Evolutionary conservation across 352 stramenopile species (phyloP).

Genomic region (Pythium oligandrum): DNA sequence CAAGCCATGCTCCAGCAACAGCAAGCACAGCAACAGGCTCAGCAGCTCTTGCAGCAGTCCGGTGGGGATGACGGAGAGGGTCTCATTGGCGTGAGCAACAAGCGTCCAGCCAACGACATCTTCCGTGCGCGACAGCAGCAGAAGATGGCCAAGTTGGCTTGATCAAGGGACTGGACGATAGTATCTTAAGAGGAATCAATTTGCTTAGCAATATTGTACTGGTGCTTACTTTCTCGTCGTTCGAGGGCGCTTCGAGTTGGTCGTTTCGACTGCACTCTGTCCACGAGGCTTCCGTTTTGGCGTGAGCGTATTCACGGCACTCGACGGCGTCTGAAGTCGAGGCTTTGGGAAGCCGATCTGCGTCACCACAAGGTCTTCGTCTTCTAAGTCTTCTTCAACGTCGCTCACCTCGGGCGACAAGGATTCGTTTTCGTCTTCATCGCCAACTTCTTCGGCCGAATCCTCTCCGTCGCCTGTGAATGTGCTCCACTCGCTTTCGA

Average conservation of each 20-base stretch:
- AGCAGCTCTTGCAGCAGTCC: constrained; percentile 38
- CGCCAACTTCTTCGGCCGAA: neutral
- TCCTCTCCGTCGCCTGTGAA: no score
- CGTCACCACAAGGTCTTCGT: neutral
- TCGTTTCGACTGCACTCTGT: no score
- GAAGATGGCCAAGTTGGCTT: constrained; percentile 77
- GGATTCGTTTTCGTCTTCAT: constrained; percentile 2
- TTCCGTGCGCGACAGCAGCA: constrained; percentile 84
- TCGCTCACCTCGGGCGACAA: constrained; percentile 3
- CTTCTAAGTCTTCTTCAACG: constrained; percentile 17
- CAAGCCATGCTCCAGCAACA: constrained; percentile 18
- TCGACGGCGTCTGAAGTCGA: no score
- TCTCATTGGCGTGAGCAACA: constrained; percentile 57
- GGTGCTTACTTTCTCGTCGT: no score
- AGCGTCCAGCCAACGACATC: constrained; percentile 79
- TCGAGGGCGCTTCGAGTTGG: no score
- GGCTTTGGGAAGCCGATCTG: no score
- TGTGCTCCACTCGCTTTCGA: no score
- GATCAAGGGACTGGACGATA: constrained; percentile 8
- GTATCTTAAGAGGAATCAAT: constrained; percentile 4
- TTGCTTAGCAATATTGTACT: no score
- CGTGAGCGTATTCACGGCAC: constrained; percentile 6
- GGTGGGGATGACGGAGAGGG: constrained; percentile 26
- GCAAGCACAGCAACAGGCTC: constrained; percentile 42
- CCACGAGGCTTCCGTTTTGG: constrained; percentile 23